Conservation (phyloP, 2,329 filamentous ascomycete species). For the Fusarium poae region DNA sequence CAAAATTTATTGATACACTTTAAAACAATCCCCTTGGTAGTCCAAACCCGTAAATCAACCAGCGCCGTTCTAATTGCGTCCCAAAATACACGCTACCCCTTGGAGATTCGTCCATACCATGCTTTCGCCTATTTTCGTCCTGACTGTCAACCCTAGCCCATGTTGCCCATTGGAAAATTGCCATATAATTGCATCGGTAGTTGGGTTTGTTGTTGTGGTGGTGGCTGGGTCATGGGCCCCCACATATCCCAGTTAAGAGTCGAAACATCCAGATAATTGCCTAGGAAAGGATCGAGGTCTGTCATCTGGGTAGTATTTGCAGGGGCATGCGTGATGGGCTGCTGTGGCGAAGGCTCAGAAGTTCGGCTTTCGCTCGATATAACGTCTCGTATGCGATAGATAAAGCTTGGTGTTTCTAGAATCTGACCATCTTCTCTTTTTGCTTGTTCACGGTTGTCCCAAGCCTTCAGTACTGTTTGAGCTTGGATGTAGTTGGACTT, state of each 20-base stretch:
- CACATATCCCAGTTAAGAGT: slow-evolving; percentile 63
- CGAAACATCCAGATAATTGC: slow-evolving; percentile 59
- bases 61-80: slow-evolving; percentile 42
- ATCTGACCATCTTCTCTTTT: slow-evolving; percentile 55
- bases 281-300: slow-evolving; percentile 61
- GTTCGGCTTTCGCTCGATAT: slow-evolving; percentile 57
- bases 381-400: slow-evolving; percentile 59
- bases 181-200: slow-evolving; percentile 52
- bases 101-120: slow-evolving; percentile 34
- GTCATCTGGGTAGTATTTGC: slow-evolving; percentile 45
- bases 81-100: slow-evolving; percentile 42
- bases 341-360: slow-evolving; percentile 46
- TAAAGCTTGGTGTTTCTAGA: slow-evolving; percentile 60
- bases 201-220: slow-evolving; percentile 40
- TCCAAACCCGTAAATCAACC: slow-evolving; percentile 28
- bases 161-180: slow-evolving; percentile 48
- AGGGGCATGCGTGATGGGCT: slow-evolving; percentile 48
- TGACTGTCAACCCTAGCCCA: slow-evolving; percentile 33
- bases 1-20: slow-evolving; percentile 25
- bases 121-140: slow-evolving; percentile 14
- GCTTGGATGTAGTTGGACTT: slow-evolving; percentile 62
- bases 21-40: slow-evolving; percentile 18
- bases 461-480: slow-evolving; percentile 64
- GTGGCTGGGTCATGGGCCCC: slow-evolving; percentile 48
- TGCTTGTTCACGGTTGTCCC: slow-evolving; percentile 63